A percentile compares a stretch with the other conserved stretches of the same genome.
These are phyloP conservation scores for Boletus rufocinnamomeus DNA, from an alignment of 768 basidiomycete genomes.

Conservation along the genomic window DNA sequence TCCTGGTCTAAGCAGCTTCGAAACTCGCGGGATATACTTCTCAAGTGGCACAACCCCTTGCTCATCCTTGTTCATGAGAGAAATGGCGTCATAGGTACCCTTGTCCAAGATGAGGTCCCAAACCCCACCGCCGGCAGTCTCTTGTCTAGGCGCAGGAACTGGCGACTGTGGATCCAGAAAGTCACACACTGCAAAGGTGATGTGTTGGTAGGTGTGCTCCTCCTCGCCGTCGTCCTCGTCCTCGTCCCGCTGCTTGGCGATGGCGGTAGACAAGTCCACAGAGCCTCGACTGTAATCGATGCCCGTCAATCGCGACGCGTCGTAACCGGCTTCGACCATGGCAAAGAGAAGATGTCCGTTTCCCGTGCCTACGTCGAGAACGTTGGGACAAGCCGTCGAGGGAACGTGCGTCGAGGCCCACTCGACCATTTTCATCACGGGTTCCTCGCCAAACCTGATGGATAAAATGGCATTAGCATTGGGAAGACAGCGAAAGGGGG, in stretches of 20 bases:
- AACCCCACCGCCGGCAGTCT: constrained; percentile 9
- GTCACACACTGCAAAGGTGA: constrained; percentile 63
- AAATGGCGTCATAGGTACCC: constrained; percentile 88
- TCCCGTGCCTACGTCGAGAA: constrained; percentile 79
- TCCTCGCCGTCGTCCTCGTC: neutral
- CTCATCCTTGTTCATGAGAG: constrained; percentile 61
- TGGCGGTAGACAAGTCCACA: constrained; percentile 58
- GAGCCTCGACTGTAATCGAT: constrained; percentile 81
- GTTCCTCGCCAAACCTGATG: constrained; percentile 76
- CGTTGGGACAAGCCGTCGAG: constrained; percentile 44
- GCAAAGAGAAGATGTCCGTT: constrained; percentile 79
- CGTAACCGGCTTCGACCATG: constrained; percentile 67
- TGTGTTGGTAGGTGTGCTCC: constrained; percentile 6
- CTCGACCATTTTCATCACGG: constrained; percentile 75
- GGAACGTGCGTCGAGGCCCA: constrained; percentile 65
- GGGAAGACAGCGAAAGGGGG: neutral
- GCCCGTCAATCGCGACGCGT: constrained; percentile 52
- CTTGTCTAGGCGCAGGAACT: constrained; percentile 16
- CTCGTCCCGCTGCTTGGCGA: constrained; percentile 48
- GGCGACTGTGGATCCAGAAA: constrained; percentile 61
- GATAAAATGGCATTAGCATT: neutral
- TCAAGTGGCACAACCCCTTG: constrained; percentile 53
- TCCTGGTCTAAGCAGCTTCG: constrained; percentile 59
- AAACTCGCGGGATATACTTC: constrained; percentile 61
- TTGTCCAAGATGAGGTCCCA: constrained; percentile 87